Evolutionary conservation across 108 stramenopile genomes (phyloP).

Genomic region (Nitzschia putrida): DNA sequence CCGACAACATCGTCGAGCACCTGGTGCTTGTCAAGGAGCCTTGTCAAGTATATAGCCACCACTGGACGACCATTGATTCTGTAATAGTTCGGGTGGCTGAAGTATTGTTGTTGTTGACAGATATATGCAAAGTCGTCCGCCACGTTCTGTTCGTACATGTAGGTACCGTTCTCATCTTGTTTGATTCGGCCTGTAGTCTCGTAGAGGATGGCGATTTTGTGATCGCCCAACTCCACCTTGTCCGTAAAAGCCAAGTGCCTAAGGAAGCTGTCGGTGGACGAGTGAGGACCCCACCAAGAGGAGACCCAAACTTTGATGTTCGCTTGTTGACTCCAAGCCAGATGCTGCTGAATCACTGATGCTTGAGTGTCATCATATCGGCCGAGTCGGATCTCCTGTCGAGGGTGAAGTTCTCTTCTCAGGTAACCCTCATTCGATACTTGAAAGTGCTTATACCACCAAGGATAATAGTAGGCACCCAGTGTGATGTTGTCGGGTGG

Average conservation of each 20-base stretch:
- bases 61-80: conserved; percentile 45
- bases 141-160: conserved; percentile 1
- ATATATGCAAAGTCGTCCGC: conserved; percentile 36
- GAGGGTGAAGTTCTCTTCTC: conserved; percentile 30
- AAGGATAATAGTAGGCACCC: conserved; percentile 57
- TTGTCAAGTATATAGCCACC: conserved; percentile 42
- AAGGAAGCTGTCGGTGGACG: conserved; percentile 24
- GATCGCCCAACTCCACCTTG: conserved; percentile 9
- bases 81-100: conserved; percentile 49
- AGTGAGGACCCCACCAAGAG: conserved; percentile 49
- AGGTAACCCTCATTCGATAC: conserved; percentile 29
- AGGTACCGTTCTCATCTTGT: conserved; percentile 1
- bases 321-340: conserved; percentile 40
- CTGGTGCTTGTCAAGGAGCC: conserved; percentile 17
- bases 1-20: conserved; percentile 25
- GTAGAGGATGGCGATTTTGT: conserved; percentile 47
- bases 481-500: conserved; percentile 22
- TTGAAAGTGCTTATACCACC: conserved; percentile 46
- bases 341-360: conserved; percentile 40
- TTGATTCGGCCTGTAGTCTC: conserved; percentile 39
- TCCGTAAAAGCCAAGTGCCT: conserved; percentile 28
- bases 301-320: conserved; percentile 38
- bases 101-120: conserved; percentile 31
- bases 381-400: conserved; percentile 32
- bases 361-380: conserved; percentile 49